These are phyloP conservation scores for Neurospora sp. DNA, from an alignment of 495 filamentous ascomycete genomes.

Conservation along the genomic window DNA sequence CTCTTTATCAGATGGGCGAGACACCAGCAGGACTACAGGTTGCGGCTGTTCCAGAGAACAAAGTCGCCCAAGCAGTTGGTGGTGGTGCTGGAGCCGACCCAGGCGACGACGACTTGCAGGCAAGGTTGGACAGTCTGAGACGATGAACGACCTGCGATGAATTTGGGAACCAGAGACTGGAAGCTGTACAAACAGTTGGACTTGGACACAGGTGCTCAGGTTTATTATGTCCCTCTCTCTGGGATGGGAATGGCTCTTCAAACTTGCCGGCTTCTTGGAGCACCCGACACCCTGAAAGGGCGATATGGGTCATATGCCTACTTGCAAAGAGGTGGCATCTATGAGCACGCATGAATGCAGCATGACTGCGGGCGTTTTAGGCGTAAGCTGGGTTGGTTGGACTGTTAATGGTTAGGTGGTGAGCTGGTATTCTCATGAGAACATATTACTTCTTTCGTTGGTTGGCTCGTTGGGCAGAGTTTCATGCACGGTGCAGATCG, in stretches of 20 bases:
- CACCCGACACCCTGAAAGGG: not conserved
- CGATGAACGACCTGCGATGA: constrained; percentile 4
- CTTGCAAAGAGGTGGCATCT: not conserved
- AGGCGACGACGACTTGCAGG: constrained; percentile 72
- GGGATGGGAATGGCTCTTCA: not conserved
- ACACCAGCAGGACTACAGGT: constrained; percentile 62
- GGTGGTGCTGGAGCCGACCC: constrained; percentile 46
- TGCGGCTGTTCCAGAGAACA: constrained; percentile 47
- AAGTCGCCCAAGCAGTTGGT: constrained; percentile 69
- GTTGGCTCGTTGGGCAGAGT: not conserved
- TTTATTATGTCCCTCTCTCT: not conserved
- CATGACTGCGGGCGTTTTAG: not conserved
- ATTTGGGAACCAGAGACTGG: not conserved
- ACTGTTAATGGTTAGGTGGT: not conserved
- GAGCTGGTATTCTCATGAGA: not conserved
- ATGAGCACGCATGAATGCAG: not conserved
- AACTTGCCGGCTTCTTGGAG: not conserved
- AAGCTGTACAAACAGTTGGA: not conserved
- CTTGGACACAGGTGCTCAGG: not conserved
- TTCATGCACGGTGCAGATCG: not conserved
- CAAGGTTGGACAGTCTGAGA: constrained; percentile 68
- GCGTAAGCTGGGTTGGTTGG: not conserved
- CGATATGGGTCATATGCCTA: not conserved
- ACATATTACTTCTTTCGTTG: not conserved
- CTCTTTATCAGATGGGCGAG: constrained; percentile 55